Evolutionary conservation across 768 basidiomycete species (phyloP).

Genomic region (Pulveroboletus sp.): DNA sequence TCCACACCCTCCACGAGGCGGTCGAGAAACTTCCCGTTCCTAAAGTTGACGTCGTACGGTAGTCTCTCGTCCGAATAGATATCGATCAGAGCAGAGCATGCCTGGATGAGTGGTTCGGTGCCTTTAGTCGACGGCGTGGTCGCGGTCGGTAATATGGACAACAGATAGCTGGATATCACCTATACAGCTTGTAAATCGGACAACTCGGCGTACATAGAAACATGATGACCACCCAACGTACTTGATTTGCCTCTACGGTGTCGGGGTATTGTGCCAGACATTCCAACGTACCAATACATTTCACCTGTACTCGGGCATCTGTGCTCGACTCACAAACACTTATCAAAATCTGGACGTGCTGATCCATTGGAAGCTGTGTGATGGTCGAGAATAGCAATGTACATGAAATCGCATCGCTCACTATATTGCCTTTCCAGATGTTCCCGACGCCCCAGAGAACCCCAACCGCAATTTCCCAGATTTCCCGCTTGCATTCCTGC

Average conservation of each 20-base stretch:
- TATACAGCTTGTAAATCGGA: slow-evolving; percentile 21
- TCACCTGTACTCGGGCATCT: slow-evolving; percentile 57
- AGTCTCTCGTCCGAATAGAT: slow-evolving; percentile 86
- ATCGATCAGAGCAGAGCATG: slow-evolving; percentile 80
- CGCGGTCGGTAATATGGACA: slow-evolving; percentile 55
- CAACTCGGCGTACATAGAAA: not conserved
- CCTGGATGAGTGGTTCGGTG: slow-evolving; percentile 72
- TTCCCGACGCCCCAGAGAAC: slow-evolving; percentile 86
- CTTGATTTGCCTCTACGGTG: slow-evolving; percentile 52
- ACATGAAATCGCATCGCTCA: slow-evolving; percentile 27
- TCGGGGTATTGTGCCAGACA: slow-evolving; percentile 69
- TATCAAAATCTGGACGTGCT: slow-evolving; percentile 62
- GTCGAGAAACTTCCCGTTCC: slow-evolving; percentile 52
- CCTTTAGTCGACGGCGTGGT: slow-evolving; percentile 37
- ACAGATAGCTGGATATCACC: slow-evolving; percentile 60
- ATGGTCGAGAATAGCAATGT: slow-evolving; percentile 5
- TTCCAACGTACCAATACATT: slow-evolving; percentile 82
- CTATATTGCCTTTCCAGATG: slow-evolving; percentile 66
- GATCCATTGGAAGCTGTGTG: slow-evolving; percentile 49
- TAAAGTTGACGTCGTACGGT: slow-evolving; percentile 80
- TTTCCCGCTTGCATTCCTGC: slow-evolving; percentile 64
- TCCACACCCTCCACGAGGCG: slow-evolving; percentile 56
- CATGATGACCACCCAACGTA: slow-evolving; percentile 28
- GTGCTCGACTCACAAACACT: slow-evolving; percentile 54
- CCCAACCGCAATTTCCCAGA: slow-evolving; percentile 78